Evolutionary conservation across 495 filamentous ascomycete species (phyloP).

Genomic region (Chaetomium cochliodes): DNA sequence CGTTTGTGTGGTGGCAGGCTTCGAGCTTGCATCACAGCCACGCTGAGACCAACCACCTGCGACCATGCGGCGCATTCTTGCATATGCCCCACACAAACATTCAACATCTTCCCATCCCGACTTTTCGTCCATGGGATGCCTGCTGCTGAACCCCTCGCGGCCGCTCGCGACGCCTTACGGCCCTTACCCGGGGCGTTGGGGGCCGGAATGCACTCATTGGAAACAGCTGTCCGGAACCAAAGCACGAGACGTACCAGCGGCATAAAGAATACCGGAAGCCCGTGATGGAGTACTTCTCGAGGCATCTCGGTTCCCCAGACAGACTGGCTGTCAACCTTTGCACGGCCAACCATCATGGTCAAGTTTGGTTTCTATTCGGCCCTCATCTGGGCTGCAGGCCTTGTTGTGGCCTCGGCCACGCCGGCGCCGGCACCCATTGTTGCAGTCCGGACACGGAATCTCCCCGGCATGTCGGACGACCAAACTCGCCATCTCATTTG

Average conservation of each 20-base stretch:
- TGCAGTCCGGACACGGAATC: conserved; percentile 3
- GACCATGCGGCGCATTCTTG: conserved; percentile 10
- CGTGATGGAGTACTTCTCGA: neutral
- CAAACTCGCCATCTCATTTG: conserved; percentile 3
- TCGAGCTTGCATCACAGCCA: neutral
- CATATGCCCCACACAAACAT: conserved; percentile 2
- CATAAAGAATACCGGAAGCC: neutral
- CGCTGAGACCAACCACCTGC: conserved; percentile 1
- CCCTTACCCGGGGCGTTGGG: neutral
- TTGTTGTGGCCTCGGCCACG: neutral
- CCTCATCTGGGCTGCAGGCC: conserved; percentile 14
- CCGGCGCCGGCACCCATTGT: conserved; percentile 10
- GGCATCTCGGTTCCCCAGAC: neutral
- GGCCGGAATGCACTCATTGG: neutral
- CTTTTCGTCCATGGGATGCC: neutral
- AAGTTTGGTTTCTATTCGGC: neutral
- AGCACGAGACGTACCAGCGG: neutral
- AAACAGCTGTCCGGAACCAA: neutral
- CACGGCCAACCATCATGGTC: conserved; percentile 15
- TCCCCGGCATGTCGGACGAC: conserved; percentile 10
- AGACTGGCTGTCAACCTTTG: neutral
- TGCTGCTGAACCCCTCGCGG: neutral
- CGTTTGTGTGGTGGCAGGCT: neutral
- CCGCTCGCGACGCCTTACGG: neutral
- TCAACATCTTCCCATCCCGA: neutral